Base-by-base conservation (phyloP, 2,329 filamentous ascomycete genomes). In the Sporothrix sp. region DNA sequence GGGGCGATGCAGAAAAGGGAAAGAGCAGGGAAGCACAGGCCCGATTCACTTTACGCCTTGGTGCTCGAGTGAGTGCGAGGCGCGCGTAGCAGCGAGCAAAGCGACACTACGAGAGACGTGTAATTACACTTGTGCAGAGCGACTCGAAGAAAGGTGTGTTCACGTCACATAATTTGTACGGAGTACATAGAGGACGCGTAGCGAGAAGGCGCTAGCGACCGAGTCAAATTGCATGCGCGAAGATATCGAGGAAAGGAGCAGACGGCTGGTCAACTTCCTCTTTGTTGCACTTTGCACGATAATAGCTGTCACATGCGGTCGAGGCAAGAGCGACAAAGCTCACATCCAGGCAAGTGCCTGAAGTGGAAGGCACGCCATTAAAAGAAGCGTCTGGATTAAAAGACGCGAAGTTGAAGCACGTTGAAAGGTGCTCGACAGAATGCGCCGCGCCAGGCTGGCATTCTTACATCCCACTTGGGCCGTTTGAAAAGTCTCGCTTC, bases 1-100 rank as follows among this genome's bases (percentile, higher is more conserved):
- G 23, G 38, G 21, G 21, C 21, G 38, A 9, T 9, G 38, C 14
- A 37, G 35, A 16, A 48, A 32, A 25, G 44, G 36, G 37, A 43
- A 49, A 49, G 33, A 49, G 33, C 40, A 44, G 48, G 32, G 47
- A 35, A 50, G 51, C 45, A 45, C 25, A 33, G 35, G 45, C 51
- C 18, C 8, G 14, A 35, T 45, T n/a, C n/a, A n/a, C n/a, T 18
- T 27, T 20, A 25, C 30, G 21, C 25, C 16, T 30, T 10, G 6
- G 9, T 33, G 25, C 16, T 32, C 10, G 28, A 39, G 27, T 20
- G 21, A 14, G 27, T 13, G 16, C 13, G 30, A 16, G 16, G 18
- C 30, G 21, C 14, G 28, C 42, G 28, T 23, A 28, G 23, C 18
- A 10, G 25, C 16, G 23, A 25, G 40, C 25, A 36, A 18, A 25